phyloP scores from a whole-genome alignment of 1,139 yeast species.

The Blastobotrys niveus region DNA sequence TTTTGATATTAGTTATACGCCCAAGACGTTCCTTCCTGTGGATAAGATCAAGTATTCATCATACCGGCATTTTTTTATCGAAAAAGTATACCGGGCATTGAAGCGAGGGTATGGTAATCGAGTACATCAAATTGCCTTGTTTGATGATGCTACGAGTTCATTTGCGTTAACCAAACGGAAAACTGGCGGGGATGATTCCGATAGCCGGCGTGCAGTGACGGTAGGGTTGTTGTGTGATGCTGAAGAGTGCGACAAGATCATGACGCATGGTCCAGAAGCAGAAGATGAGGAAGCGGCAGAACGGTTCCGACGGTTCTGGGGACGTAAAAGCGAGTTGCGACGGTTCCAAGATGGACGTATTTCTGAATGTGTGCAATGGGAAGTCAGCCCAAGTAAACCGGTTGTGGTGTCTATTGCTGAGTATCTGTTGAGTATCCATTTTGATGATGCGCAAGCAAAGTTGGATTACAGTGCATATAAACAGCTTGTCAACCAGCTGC shows the following conservation, averaged over 20 bases:
- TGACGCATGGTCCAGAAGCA: slow-evolving; percentile 76
- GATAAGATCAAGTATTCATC: slow-evolving; percentile 72
- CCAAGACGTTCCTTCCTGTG: slow-evolving; percentile 46
- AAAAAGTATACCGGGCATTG: slow-evolving; percentile 55
- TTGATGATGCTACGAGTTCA: slow-evolving; percentile 12
- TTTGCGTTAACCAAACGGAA: slow-evolving; percentile 56
- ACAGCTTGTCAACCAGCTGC: slow-evolving; percentile 26
- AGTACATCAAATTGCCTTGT: slow-evolving; percentile 43
- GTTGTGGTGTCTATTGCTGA: slow-evolving; percentile 61
- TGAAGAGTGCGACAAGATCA: slow-evolving; percentile 68
- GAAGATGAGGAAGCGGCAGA: slow-evolving; percentile 53
- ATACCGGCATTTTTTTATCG: slow-evolving; percentile 58
- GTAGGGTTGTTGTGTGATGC: slow-evolving; percentile 71
- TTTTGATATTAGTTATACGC: slow-evolving; percentile 33
- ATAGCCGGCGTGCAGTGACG: no score
- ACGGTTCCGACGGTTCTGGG: slow-evolving; percentile 84
- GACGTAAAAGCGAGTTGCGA: slow-evolving; percentile 74
- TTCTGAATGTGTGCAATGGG: slow-evolving; percentile 86
- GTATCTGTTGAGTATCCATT: slow-evolving; percentile 58
- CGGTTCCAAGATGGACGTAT: slow-evolving; percentile 83
- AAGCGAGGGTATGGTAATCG: slow-evolving; percentile 65
- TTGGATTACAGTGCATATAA: slow-evolving; percentile 15
- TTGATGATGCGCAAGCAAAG: slow-evolving; percentile 38
- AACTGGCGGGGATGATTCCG: slow-evolving; percentile 28
- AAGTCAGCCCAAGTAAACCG: slow-evolving; percentile 49